Evolutionary conservation across 805 yeast species (phyloP), one percentile per base, ranked within the genome.

Genomic region (Lachancea thermotolerans): DNA sequence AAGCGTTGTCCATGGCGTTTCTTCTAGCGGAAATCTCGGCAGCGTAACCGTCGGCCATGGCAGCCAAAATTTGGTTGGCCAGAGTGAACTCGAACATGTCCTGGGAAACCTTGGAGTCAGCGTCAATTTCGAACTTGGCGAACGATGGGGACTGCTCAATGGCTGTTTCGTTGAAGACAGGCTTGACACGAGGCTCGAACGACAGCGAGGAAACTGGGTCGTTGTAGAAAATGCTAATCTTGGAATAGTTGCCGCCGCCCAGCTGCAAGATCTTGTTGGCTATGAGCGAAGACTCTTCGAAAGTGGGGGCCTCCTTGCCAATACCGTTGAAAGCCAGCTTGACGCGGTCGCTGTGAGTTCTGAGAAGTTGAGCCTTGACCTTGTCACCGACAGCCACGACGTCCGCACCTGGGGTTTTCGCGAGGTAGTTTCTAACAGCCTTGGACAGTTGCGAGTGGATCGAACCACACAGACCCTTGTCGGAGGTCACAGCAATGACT

Each of bases 1-100:
- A 89, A 53, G 99, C 99, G 67, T 93, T 93, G 74, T 91, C 99
- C 99, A 91, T 91, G 59, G 99, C 98, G 69, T 88, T 91, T 82
- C 99, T 90, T 82, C 99, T 90, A 50, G 99, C 96, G 54, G 95
- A 84, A 57, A 90, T 79, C 78, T 91, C 99, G 48, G 98, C 86
- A 51, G 98, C 97, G 72, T 91, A 90, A 71, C 97, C 98, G 69
- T 93, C 96, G 54, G 97, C 91, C 78, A 90, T 78, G 50, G 96
- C 97, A 63, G 90, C 73, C 68, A 84, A 79, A 61, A 91, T 77
- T 62, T 88, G 79, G 79, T 87, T 90, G 55, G 98, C 90, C 59
- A 93, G 77, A 40, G 95, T 77, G 74, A 85, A 88, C 73, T 90
- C 95, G 55, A 95, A 68, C 58, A 86, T 70, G 54, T 85, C 82